These are phyloP conservation scores for Neurospora sp. DNA, from an alignment of 2,329 filamentous ascomycete genomes.

Conservation along the genomic window DNA sequence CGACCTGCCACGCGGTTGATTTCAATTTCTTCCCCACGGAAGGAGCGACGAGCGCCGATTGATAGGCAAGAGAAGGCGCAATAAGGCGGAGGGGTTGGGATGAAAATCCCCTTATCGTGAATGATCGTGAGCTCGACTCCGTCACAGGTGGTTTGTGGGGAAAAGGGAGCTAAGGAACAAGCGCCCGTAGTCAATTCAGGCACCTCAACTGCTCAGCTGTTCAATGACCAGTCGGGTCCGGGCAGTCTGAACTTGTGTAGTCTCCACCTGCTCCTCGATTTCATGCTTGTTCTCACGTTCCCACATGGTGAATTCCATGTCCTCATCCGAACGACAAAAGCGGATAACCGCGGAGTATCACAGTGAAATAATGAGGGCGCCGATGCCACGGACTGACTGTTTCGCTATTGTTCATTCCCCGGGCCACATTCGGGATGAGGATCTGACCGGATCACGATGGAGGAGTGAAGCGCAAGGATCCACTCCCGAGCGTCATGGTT, in stretches of 20 bases:
- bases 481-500: neutral
- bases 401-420: neutral
- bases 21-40: neutral
- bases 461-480: neutral
- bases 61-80: neutral
- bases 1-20: neutral
- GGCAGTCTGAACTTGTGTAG: neutral
- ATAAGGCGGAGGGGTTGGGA: neutral
- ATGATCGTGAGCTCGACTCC: neutral
- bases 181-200: neutral
- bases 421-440: neutral
- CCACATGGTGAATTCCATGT: neutral
- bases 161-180: neutral
- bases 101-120: neutral
- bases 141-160: neutral
- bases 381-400: neutral
- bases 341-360: neutral
- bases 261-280: neutral
- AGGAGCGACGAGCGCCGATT: neutral
- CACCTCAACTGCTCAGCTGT: neutral
- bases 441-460: neutral
- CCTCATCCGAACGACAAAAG: neutral
- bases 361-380: neutral
- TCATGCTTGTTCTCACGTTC: neutral
- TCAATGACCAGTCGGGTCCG: neutral